These are phyloP conservation scores for Metschnikowia baotianmanensis DNA, from an alignment of 805 yeast species.

Conservation along the genomic window DNA sequence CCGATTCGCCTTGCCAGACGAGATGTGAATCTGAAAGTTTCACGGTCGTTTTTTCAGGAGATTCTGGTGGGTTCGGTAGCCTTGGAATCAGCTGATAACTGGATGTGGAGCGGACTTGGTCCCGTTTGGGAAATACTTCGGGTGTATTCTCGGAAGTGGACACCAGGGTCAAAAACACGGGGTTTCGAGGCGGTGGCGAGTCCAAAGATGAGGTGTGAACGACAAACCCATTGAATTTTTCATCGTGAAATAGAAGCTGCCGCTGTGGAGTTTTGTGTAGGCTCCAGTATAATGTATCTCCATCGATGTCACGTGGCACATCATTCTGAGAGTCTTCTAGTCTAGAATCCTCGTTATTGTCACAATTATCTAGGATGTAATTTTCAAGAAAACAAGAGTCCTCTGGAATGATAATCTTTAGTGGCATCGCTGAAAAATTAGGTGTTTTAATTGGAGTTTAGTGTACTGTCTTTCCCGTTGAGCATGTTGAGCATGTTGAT, in stretches of 20 bases:
- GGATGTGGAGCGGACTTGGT: no score
- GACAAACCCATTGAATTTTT: conserved; percentile 28
- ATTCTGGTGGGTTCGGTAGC: not conserved
- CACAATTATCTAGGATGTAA: not conserved
- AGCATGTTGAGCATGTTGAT: not conserved
- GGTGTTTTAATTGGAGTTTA: not conserved
- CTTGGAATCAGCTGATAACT: no score
- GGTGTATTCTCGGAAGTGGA: conserved; percentile 1
- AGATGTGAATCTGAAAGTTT: not conserved
- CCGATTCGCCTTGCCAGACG: conserved; percentile 8
- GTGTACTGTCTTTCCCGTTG: not conserved
- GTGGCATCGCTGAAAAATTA: conserved; percentile 4
- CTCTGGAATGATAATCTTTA: conserved; percentile 15
- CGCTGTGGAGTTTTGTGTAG: conserved; percentile 2
- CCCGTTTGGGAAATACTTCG: no score
- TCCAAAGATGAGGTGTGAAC: conserved; percentile 15
- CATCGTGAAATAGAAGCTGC: conserved; percentile 30
- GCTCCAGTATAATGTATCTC: conserved; percentile 7
- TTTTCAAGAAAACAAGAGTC: conserved; percentile 1
- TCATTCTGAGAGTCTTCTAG: not conserved
- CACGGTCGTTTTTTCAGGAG: not conserved
- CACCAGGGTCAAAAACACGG: conserved; percentile 5
- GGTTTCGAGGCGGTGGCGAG: conserved; percentile 2
- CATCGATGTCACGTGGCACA: conserved; percentile 5
- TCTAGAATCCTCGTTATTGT: not conserved